Evolutionary conservation across 345 rosid species (phyloP).

Genomic region (Salix udensis): DNA sequence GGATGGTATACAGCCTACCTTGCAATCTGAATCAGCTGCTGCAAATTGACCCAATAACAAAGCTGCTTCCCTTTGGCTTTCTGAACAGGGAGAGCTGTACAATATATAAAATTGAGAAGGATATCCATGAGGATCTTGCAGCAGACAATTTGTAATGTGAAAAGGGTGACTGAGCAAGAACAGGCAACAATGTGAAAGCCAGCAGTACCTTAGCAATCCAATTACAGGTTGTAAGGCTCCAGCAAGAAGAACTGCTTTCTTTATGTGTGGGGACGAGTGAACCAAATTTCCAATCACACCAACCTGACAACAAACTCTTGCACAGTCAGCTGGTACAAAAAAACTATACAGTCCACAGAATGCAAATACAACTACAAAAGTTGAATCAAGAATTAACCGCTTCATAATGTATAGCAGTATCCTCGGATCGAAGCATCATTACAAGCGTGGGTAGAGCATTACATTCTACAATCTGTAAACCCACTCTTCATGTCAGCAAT

Average conservation of each 20-base stretch:
- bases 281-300: slow-evolving; percentile 75
- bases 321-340: slow-evolving; percentile 17
- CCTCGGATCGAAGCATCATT: slow-evolving; percentile 62
- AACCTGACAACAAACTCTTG: slow-evolving; percentile 37
- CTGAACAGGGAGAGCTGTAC: slow-evolving; percentile 59
- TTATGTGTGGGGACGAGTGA: slow-evolving; percentile 70
- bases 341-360: slow-evolving; percentile 1
- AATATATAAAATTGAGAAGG: background rate
- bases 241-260: slow-evolving; percentile 63
- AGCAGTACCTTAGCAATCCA: slow-evolving; percentile 54
- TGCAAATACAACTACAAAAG: background rate
- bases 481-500: slow-evolving; percentile 12
- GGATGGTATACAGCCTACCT: slow-evolving; percentile 36
- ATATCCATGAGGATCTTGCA: background rate
- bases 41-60: slow-evolving; percentile 78
- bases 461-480: slow-evolving; percentile 62
- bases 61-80: slow-evolving; percentile 79
- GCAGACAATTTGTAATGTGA: background rate
- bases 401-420: slow-evolving; percentile 57
- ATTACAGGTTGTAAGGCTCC: slow-evolving; percentile 87
- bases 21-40: slow-evolving; percentile 71
- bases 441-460: slow-evolving; percentile 63
- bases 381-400: slow-evolving; percentile 46
- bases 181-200: background rate
- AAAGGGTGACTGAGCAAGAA: background rate